These are phyloP conservation scores for Saturnispora halmiae DNA, from an alignment of 805 yeast genomes.

Conservation along the genomic window DNA sequence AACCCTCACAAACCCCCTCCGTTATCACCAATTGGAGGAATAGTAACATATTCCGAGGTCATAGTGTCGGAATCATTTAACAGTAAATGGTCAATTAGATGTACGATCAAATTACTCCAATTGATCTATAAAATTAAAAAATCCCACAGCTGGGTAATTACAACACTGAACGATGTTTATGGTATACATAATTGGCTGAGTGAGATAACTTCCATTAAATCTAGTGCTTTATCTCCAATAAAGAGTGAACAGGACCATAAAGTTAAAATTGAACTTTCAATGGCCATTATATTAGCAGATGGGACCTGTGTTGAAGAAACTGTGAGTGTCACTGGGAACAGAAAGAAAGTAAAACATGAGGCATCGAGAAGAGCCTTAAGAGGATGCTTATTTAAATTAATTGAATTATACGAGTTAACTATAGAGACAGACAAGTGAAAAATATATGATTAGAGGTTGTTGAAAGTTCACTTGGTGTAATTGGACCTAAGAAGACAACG, in stretches of 20 bases:
- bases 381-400: conserved; percentile 3
- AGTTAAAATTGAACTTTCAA: not conserved
- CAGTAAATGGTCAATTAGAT: conserved; percentile 22
- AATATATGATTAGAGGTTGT: not conserved
- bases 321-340: not conserved
- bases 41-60: conserved; percentile 1
- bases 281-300: conserved; percentile 4
- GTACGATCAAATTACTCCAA: conserved; percentile 15
- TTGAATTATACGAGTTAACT: conserved; percentile 6
- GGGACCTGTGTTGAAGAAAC: conserved; percentile 1
- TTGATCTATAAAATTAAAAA: not conserved
- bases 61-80: conserved; percentile 19
- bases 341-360: not conserved
- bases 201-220: not conserved
- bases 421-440: not conserved
- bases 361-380: not conserved
- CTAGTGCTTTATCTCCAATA: not conserved
- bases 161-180: conserved; percentile 33
- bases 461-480: not conserved
- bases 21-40: not conserved
- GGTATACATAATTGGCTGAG: conserved; percentile 45
- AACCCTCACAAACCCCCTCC: not conserved
- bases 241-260: not conserved
- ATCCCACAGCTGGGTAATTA: not conserved
- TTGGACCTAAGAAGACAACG: conserved; percentile 3